These are phyloP conservation scores for Chernovozyma sophiae-reginae DNA, from an alignment of 1,139 yeast genomes.

Conservation along the genomic window DNA sequence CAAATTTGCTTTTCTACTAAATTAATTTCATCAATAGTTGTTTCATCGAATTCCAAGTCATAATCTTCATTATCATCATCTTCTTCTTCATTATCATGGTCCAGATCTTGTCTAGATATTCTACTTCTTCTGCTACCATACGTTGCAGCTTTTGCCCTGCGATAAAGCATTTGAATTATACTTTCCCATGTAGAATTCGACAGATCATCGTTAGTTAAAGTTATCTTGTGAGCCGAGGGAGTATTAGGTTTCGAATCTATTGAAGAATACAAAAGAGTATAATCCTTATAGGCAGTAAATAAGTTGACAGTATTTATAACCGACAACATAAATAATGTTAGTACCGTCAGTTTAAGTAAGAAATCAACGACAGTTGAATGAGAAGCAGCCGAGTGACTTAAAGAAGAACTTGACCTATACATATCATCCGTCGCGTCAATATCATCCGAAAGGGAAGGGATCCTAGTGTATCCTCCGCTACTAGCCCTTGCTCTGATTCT, in stretches of 20 bases:
- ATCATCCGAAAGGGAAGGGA: not conserved
- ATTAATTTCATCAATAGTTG: constrained; percentile 16
- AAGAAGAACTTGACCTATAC: not conserved
- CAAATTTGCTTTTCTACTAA: constrained; percentile 33
- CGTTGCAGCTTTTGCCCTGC: constrained; percentile 1
- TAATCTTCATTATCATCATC: not conserved
- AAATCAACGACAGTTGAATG: not conserved
- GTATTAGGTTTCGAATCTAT: constrained; percentile 26
- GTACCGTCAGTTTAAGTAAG: not conserved
- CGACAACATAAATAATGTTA: constrained; percentile 11
- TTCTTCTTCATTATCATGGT: not conserved
- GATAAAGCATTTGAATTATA: constrained; percentile 8
- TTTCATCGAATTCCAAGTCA: constrained; percentile 11
- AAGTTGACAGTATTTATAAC: constrained; percentile 29
- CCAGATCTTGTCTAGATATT: not conserved
- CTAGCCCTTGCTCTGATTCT: constrained; percentile 20
- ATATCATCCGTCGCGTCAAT: not conserved
- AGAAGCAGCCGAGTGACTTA: not conserved
- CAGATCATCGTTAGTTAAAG: constrained; percentile 15
- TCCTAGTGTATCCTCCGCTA: not conserved
- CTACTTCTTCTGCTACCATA: not conserved
- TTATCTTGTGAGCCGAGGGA: constrained; percentile 30
- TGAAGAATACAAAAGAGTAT: constrained; percentile 36
- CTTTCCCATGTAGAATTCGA: constrained; percentile 12
- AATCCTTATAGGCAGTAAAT: constrained; percentile 28